Evolutionary conservation across 2,329 filamentous ascomycete genomes (phyloP), one percentile per base, ranked within the genome.

Genomic region (Penicillium vulpinum): DNA sequence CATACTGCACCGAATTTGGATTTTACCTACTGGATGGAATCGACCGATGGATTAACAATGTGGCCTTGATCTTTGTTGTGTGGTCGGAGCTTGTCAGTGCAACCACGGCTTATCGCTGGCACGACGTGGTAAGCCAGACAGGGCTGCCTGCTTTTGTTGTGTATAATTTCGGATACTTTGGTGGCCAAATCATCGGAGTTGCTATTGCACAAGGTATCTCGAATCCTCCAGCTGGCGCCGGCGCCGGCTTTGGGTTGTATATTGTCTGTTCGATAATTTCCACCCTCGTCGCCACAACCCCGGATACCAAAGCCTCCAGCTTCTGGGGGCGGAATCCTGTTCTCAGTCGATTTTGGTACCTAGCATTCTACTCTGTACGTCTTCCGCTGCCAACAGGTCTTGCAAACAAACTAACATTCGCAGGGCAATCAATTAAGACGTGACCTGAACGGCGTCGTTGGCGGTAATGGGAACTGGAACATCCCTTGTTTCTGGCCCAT

Each of bases 1-100:
- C 81, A 0, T 85, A 84, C 65, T 84, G 82, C 67, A 84, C 83
- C 0, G 76, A 84, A 53, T 84, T 85, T 36, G 83, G 83, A 5
- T 84, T 81, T 65, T 80, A 83, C 56, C 75, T 85, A 0, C 74
- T 85, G 2, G 77, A 80, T 26, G 83, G 81, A 1, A 76, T 85
- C 15, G 83, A 85, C 52, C 71, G 77, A 2, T 85, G 82, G 82
- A 76, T 82, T 57, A 85, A 83, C 65, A 81, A 85, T 60, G 75
- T 85, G 1, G 79, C 78, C 3, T 70, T 85, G 3, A 82, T 85
- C 16, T 85, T 85, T 59, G 81, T 84, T 15, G 83, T 85, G 10
- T 85, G 80, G 73, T 75, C 78, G 15, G 83, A 85, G 63, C 78
- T 81, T 18, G 76, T 80, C 6, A 77, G 78, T 29, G 77, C 82